phyloP scores from a whole-genome alignment of 768 basidiomycete genomes.

The Tylopilus felleus region DNA sequence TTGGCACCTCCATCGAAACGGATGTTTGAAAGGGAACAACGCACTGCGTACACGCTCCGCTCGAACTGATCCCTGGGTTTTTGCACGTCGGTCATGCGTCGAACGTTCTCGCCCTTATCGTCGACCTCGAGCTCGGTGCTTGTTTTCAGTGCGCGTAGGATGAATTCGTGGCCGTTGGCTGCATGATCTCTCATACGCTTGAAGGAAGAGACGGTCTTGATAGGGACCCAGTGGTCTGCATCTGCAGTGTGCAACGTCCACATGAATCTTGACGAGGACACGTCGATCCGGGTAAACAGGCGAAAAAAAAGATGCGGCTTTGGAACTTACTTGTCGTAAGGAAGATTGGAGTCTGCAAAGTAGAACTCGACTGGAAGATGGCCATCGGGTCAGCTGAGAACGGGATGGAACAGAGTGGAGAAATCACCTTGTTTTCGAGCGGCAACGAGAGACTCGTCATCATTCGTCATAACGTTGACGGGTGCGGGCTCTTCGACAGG shows the following conservation, averaged over 20 bases:
- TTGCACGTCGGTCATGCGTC: conserved; percentile 71
- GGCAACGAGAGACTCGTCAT: conserved; percentile 43
- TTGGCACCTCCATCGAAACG: background rate
- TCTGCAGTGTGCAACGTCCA: conserved; percentile 85
- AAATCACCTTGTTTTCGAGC: conserved; percentile 55
- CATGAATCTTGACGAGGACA: conserved; percentile 66
- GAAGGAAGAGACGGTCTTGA: conserved; percentile 86
- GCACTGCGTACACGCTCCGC: conserved; percentile 84
- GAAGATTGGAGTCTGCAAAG: conserved; percentile 94
- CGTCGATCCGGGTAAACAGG: background rate
- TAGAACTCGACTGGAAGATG: conserved; percentile 80
- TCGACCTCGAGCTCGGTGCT: conserved; percentile 68
- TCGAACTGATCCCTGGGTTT: conserved; percentile 77
- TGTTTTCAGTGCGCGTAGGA: conserved; percentile 60
- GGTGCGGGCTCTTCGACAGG: conserved; percentile 4
- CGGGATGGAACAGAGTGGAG: background rate
- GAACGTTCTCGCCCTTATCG: conserved; percentile 65
- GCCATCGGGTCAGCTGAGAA: background rate
- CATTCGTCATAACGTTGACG: conserved; percentile 22
- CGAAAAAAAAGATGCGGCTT: background rate
- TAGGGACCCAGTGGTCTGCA: conserved; percentile 85
- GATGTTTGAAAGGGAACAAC: conserved; percentile 34
- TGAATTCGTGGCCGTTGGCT: conserved; percentile 59
- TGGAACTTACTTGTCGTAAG: conserved; percentile 69
- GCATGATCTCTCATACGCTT: conserved; percentile 86